Evolutionary conservation across 345 rosid species (phyloP).

Genomic region (Sisymbrium irio): DNA sequence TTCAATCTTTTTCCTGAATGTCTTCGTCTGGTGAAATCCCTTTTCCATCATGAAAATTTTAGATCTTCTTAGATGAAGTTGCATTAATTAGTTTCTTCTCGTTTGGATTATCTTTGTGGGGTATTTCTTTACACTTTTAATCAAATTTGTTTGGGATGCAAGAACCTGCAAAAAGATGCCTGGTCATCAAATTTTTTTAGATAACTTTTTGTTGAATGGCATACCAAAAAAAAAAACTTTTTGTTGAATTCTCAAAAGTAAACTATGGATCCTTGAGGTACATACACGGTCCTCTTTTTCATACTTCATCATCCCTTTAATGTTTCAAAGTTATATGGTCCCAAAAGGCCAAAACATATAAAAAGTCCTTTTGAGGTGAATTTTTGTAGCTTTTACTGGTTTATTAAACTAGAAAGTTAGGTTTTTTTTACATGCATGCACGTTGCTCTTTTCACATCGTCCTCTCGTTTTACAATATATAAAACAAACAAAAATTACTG

Average conservation of each 20-base stretch:
- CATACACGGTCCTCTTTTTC: neutral
- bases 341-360: neutral
- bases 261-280: neutral
- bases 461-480: neutral
- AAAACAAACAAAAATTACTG: neutral
- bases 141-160: neutral
- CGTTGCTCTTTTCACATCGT: neutral
- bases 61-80: neutral
- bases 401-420: neutral
- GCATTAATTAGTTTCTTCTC: neutral
- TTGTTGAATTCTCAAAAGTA: neutral
- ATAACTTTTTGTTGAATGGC: neutral
- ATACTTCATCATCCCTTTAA: neutral
- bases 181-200: neutral
- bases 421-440: neutral
- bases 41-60: neutral
- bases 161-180: neutral
- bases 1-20: no score
- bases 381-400: neutral
- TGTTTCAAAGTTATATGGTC: neutral
- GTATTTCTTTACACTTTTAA: neutral
- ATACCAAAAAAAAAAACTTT: neutral
- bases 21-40: neutral
- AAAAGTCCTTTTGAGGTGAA: neutral
- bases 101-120: neutral